phyloP scores from a whole-genome alignment of 441 rosid genomes.

The Francoa sonchifolia region DNA sequence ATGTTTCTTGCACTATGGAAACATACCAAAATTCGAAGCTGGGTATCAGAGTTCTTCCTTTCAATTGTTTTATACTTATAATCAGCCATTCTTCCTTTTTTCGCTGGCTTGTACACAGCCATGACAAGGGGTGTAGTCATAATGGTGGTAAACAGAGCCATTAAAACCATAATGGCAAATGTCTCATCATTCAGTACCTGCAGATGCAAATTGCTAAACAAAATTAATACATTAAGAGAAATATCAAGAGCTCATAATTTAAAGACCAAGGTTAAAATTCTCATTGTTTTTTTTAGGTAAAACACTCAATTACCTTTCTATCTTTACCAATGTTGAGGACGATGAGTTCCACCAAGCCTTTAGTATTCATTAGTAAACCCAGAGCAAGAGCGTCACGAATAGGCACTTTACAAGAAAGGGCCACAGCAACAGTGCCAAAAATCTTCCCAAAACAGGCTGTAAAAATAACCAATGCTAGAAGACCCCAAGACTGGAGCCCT shows the following conservation, averaged over 20 bases:
- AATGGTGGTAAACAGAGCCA: slow-evolving; percentile 6
- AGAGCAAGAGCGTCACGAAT: slow-evolving; percentile 1
- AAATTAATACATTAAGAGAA: too few species aligned
- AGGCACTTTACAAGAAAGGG: slow-evolving; percentile 1
- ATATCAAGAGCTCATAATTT: too few species aligned
- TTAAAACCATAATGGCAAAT: slow-evolving; percentile 5
- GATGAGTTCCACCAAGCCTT: too few species aligned
- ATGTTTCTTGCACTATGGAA: slow-evolving; percentile 10
- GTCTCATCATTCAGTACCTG: slow-evolving; percentile 10
- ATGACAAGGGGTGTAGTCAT: slow-evolving; percentile 9
- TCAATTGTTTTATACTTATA: slow-evolving; percentile 7
- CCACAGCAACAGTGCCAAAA: background rate
- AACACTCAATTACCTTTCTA: background rate
- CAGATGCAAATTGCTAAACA: too few species aligned
- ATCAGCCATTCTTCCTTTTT: background rate
- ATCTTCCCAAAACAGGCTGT: slow-evolving; percentile 7
- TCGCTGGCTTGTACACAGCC: slow-evolving; percentile 7
- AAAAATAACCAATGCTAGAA: slow-evolving; percentile 2
- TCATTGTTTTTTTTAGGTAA: too few species aligned
- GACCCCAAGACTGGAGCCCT: slow-evolving; percentile 6
- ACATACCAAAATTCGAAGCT: slow-evolving; percentile 5
- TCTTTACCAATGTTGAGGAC: background rate
- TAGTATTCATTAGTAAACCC: slow-evolving; percentile 6
- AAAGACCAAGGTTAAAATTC: too few species aligned
- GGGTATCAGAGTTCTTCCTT: slow-evolving; percentile 4